phyloP scores from a whole-genome alignment of 164 flowering plant genomes.

The Protea cynaroides region DNA sequence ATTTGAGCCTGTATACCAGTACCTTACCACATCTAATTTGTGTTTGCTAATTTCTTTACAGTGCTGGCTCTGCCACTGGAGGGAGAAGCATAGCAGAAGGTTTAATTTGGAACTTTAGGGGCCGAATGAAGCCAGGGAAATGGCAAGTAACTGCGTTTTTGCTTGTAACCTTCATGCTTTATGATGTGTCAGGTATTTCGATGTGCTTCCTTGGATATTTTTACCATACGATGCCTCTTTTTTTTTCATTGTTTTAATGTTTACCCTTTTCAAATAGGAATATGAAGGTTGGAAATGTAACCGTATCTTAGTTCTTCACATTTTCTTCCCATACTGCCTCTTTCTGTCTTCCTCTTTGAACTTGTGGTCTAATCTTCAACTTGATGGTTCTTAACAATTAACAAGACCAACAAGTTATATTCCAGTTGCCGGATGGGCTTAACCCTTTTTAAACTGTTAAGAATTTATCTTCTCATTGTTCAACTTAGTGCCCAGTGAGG shows the following conservation, averaged over 20 bases:
- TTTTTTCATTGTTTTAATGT: too few species aligned
- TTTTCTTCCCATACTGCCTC: too few species aligned
- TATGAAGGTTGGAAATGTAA: too few species aligned
- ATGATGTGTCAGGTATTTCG: slow-evolving; percentile 32
- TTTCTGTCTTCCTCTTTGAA: too few species aligned
- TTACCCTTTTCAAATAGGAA: too few species aligned
- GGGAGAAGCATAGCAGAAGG: too few species aligned
- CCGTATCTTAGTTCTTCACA: too few species aligned
- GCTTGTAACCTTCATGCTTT: slow-evolving; percentile 23
- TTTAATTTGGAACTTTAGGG: slow-evolving; percentile 15
- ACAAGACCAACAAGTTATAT: background rate
- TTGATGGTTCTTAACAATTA: background rate
- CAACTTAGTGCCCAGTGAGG: background rate
- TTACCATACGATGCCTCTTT: too few species aligned
- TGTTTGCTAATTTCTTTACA: too few species aligned
- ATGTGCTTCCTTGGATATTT: background rate
- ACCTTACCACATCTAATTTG: too few species aligned
- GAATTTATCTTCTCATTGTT: background rate
- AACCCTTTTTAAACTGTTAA: background rate
- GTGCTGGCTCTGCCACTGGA: too few species aligned
- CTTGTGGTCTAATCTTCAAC: background rate
- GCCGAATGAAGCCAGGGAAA: slow-evolving; percentile 30
- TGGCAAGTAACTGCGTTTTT: slow-evolving; percentile 32
- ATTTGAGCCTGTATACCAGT: too few species aligned
- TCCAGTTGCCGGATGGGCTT: background rate